A percentile compares a stretch with the other conserved stretches of the same genome.
phyloP scores from a whole-genome alignment of 2,329 filamentous ascomycete genomes.

The Colletotrichum chlorophyti region DNA sequence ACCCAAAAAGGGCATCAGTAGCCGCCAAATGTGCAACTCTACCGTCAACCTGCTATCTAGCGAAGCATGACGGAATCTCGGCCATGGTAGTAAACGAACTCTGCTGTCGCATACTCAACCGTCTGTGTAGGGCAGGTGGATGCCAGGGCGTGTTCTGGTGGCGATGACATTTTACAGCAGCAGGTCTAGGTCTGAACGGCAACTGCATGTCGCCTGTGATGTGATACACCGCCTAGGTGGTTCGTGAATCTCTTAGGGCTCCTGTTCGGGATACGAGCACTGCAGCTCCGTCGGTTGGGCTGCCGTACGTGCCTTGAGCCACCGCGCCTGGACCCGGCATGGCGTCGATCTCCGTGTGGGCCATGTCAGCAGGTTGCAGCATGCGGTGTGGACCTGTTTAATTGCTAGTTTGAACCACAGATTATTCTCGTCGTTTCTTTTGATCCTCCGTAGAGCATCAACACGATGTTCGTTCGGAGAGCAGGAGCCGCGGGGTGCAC shows the following conservation, averaged over 20 bases:
- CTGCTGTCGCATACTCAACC: neutral
- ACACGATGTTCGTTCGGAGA: too few species aligned
- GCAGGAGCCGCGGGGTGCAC: too few species aligned
- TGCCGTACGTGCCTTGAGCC: neutral
- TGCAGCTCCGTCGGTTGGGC: neutral
- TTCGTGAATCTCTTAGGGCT: neutral
- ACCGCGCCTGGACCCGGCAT: neutral
- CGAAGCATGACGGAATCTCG: too few species aligned
- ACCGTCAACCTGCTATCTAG: neutral
- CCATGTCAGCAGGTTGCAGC: constrained; percentile 19
- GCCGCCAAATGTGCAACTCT: neutral
- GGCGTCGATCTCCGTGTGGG: constrained; percentile 1
- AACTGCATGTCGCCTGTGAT: too few species aligned
- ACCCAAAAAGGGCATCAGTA: neutral
- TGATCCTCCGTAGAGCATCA: too few species aligned
- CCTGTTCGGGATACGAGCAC: neutral
- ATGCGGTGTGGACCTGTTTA: neutral
- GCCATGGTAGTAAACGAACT: too few species aligned
- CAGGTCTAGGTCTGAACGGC: too few species aligned
- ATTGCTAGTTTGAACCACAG: constrained; percentile 3
- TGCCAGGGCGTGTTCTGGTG: too few species aligned
- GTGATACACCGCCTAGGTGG: too few species aligned
- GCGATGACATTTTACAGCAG: too few species aligned
- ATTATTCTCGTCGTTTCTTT: neutral
- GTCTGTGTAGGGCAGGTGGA: neutral